Percentiles rank a stretch among this genome's conserved stretches.
phyloP scores from a whole-genome alignment of 176 grass and related monocot genomes.

The Themeda triandra region DNA sequence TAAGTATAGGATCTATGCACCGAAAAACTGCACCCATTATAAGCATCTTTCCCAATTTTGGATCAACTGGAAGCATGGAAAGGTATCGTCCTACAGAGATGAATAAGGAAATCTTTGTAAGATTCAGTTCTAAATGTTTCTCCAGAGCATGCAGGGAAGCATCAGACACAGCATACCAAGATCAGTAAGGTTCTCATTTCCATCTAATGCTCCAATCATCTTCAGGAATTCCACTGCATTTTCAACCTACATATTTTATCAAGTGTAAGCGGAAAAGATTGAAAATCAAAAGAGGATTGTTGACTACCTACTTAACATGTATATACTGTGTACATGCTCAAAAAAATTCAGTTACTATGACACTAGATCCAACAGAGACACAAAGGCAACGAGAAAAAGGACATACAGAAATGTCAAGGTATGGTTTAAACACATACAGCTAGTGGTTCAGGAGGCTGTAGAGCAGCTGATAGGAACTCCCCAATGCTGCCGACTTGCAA shows the following conservation, averaged over 20 bases:
- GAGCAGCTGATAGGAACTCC: slow-evolving; percentile 81
- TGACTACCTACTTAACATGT: background rate
- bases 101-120: slow-evolving; percentile 25
- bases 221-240: slow-evolving; percentile 97
- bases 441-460: slow-evolving; percentile 80
- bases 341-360: background rate
- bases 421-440: slow-evolving; percentile 57
- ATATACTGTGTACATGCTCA: slow-evolving; percentile 1
- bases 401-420: background rate
- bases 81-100: slow-evolving; percentile 75
- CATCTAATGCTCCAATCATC: slow-evolving; percentile 90
- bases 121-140: slow-evolving; percentile 22
- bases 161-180: slow-evolving; percentile 59
- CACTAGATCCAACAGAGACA: background rate
- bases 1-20: slow-evolving; percentile 90
- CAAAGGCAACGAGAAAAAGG: background rate
- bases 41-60: slow-evolving; percentile 97
- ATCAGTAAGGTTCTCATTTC: slow-evolving; percentile 79
- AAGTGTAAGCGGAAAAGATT: slow-evolving; percentile 9
- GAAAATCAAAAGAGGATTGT: background rate
- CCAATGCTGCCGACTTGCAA: slow-evolving; percentile 85
- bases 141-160: background rate
- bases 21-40: slow-evolving; percentile 94
- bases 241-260: slow-evolving; percentile 62
- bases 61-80: slow-evolving; percentile 97